Evolutionary conservation across 2,329 filamentous ascomycete genomes (phyloP).

Genomic region (Elsinoe ampelina): DNA sequence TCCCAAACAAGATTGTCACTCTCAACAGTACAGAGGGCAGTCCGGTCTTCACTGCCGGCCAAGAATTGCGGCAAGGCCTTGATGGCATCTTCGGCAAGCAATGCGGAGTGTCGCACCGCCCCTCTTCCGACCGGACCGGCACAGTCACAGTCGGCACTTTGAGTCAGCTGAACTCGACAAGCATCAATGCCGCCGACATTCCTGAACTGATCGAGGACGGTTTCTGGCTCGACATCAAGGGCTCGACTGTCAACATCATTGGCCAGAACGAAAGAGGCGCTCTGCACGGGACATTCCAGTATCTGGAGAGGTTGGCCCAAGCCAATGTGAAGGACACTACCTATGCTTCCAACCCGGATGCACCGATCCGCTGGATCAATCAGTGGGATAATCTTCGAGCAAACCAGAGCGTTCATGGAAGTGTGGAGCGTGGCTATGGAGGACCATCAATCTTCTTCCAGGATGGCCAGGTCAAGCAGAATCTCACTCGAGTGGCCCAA

Average conservation of each 20-base stretch:
- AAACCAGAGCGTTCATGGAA: slow-evolving; percentile 38
- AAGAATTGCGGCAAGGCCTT: slow-evolving; percentile 51
- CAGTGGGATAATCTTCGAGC: slow-evolving; percentile 58
- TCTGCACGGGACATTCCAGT: slow-evolving; percentile 61
- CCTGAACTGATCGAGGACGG: slow-evolving; percentile 47
- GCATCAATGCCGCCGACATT: slow-evolving; percentile 26
- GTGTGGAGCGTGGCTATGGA: slow-evolving; percentile 59
- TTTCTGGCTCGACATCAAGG: slow-evolving; percentile 48
- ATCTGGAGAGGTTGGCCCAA: slow-evolving; percentile 55
- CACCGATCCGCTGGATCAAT: slow-evolving; percentile 59
- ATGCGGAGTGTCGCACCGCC: slow-evolving; percentile 20
- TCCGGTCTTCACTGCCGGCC: slow-evolving; percentile 51
- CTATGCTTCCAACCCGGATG: slow-evolving; percentile 47
- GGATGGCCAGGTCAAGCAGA: slow-evolving; percentile 45
- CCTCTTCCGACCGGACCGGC: slow-evolving; percentile 25
- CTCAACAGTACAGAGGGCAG: slow-evolving; percentile 46
- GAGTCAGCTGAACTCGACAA: slow-evolving; percentile 32
- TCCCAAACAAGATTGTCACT: slow-evolving; percentile 44
- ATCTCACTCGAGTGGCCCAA: slow-evolving; percentile 50
- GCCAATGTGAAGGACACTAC: slow-evolving; percentile 43
- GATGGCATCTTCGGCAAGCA: slow-evolving; percentile 46
- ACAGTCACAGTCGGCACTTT: slow-evolving; percentile 44
- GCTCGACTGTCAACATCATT: slow-evolving; percentile 46
- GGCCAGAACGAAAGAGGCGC: slow-evolving; percentile 58
- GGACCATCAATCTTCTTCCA: slow-evolving; percentile 61